Evolutionary conservation across 805 yeast genomes (phyloP).

Genomic region (Yarrowia hollandica): DNA sequence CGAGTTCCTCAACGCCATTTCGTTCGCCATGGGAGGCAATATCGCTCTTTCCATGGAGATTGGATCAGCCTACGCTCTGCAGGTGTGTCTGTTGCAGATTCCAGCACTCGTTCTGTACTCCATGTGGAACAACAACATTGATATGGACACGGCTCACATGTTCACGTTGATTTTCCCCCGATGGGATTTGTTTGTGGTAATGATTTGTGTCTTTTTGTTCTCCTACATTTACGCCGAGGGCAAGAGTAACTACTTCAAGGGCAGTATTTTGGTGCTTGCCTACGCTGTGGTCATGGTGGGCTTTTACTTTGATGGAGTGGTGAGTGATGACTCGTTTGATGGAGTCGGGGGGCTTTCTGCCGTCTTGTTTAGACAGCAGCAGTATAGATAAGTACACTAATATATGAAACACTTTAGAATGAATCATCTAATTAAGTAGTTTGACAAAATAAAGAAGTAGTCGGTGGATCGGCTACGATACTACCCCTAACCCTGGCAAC

Average conservation of each 20-base stretch:
- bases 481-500: too few relatives aligned
- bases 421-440: too few relatives aligned
- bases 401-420: too few relatives aligned
- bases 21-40: conserved; percentile 94
- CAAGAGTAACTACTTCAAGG: conserved; percentile 93
- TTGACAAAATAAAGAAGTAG: too few relatives aligned
- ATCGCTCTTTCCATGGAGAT: conserved; percentile 97
- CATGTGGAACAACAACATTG: conserved; percentile 43
- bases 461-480: too few relatives aligned
- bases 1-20: conserved; percentile 93
- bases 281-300: conserved; percentile 78
- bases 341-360: too few relatives aligned
- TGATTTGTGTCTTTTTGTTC: conserved; percentile 83
- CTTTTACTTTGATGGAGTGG: conserved; percentile 56
- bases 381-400: too few relatives aligned
- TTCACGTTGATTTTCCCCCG: conserved; percentile 88
- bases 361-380: too few relatives aligned
- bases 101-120: conserved; percentile 86
- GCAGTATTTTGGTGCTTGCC: conserved; percentile 77
- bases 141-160: conserved; percentile 37
- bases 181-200: conserved; percentile 89
- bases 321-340: not conserved
- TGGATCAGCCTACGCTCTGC: conserved; percentile 95
- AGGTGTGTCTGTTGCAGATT: conserved; percentile 89
- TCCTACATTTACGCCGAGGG: conserved; percentile 96